These are phyloP conservation scores for Kuraishia capsulata DNA, from an alignment of 805 yeast species.

Conservation along the genomic window DNA sequence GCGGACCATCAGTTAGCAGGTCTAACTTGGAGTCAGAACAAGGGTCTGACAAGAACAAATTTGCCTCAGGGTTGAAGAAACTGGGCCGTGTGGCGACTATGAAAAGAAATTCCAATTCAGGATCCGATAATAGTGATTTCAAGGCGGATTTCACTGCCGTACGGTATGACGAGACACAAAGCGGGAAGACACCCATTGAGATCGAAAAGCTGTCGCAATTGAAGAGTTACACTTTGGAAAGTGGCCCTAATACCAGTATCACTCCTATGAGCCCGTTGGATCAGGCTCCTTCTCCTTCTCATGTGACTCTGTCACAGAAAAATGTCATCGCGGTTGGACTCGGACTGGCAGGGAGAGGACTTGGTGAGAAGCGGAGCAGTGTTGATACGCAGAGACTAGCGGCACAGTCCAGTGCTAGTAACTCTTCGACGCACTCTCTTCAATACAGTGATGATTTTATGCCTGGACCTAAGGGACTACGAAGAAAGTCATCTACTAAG, in stretches of 20 bases:
- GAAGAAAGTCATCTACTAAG: neutral
- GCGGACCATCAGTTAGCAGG: too few species aligned
- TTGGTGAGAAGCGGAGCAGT: slow-evolving; percentile 3
- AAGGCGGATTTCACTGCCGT: slow-evolving; percentile 1
- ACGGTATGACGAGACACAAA: slow-evolving; percentile 2
- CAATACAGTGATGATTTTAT: too few species aligned
- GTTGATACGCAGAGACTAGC: neutral
- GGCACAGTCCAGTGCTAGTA: neutral
- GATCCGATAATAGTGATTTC: neutral
- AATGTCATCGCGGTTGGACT: slow-evolving; percentile 20
- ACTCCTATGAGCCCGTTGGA: neutral
- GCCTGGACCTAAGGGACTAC: slow-evolving; percentile 19
- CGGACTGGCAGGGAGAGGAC: slow-evolving; percentile 20
- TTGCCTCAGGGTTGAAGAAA: slow-evolving; percentile 8
- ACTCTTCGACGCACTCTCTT: neutral
- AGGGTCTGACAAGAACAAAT: neutral
- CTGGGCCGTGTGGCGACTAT: slow-evolving; percentile 7
- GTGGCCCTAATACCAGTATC: neutral
- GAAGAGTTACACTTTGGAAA: slow-evolving; percentile 2
- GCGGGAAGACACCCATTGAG: slow-evolving; percentile 5
- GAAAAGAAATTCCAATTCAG: slow-evolving; percentile 1
- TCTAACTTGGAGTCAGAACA: too few species aligned
- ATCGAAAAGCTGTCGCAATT: slow-evolving; percentile 4
- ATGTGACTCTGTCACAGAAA: slow-evolving; percentile 8
- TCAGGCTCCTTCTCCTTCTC: neutral